These are phyloP conservation scores for Geotrichum cucujoidarum DNA, from an alignment of 1,139 yeast species.

Conservation along the genomic window DNA sequence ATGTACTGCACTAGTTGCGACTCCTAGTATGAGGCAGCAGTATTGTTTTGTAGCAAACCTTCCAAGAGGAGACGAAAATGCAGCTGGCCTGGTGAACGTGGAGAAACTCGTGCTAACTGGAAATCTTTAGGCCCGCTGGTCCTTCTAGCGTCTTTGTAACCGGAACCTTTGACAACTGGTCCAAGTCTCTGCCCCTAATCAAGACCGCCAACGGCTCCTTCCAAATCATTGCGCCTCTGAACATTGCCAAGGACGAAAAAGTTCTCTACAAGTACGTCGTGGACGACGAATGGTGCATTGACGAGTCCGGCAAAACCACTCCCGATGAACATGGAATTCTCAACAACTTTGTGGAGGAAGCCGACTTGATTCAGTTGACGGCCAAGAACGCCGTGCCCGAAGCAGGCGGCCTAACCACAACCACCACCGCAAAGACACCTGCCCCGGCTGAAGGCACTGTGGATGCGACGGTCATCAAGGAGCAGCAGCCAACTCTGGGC, in stretches of 20 bases:
- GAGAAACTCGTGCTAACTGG: background rate
- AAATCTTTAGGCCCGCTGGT: constrained; percentile 17
- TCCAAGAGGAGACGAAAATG: background rate
- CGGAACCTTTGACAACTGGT: constrained; percentile 21
- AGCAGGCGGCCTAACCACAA: constrained; percentile 1
- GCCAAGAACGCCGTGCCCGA: constrained; percentile 5
- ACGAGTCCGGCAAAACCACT: constrained; percentile 7
- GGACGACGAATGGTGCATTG: constrained; percentile 18
- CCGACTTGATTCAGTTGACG: constrained; percentile 7
- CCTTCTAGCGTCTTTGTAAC: constrained; percentile 19
- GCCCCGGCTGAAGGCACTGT: constrained; percentile 2
- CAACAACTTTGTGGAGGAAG: constrained; percentile 15
- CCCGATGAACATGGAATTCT: constrained; percentile 17
- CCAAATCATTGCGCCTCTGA: constrained; percentile 11
- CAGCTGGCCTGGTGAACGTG: background rate
- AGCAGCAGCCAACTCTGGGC: constrained; percentile 5
- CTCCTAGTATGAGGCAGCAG: too few species aligned
- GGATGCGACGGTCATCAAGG: constrained; percentile 11
- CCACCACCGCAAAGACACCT: background rate
- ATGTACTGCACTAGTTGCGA: too few species aligned
- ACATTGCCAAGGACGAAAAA: constrained; percentile 7
- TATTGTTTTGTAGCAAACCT: too few species aligned
- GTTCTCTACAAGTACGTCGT: constrained; percentile 19
- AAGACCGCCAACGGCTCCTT: constrained; percentile 16
- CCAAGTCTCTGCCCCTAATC: constrained; percentile 16